These are phyloP conservation scores for Hirschfeldia incana DNA, from an alignment of 345 rosid genomes.

Conservation along the genomic window DNA sequence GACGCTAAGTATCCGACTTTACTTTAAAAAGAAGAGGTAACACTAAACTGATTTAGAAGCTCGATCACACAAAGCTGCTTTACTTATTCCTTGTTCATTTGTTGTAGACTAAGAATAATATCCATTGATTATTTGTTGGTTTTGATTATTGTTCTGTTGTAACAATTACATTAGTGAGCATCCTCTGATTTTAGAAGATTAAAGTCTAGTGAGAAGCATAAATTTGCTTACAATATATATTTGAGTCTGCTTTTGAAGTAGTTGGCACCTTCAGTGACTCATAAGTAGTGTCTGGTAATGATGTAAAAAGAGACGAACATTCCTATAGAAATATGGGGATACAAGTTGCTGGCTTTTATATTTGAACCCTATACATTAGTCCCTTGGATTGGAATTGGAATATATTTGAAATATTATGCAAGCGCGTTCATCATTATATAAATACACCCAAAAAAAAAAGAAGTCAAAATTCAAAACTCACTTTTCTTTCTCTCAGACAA, in stretches of 20 bases:
- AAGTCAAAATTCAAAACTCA: neutral
- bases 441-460: neutral
- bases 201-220: neutral
- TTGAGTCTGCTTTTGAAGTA: neutral
- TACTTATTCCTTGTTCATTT: slow-evolving; percentile 9
- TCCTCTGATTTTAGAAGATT: neutral
- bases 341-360: neutral
- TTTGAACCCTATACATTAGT: neutral
- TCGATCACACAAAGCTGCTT: slow-evolving; percentile 5
- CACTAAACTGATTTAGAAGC: neutral
- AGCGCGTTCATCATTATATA: neutral
- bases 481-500: slow-evolving; percentile 2
- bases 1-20: slow-evolving; percentile 94
- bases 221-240: neutral
- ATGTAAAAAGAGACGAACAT: neutral
- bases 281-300: neutral
- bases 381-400: neutral
- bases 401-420: neutral
- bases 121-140: slow-evolving; percentile 1
- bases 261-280: neutral
- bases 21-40: slow-evolving; percentile 40
- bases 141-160: slow-evolving; percentile 16
- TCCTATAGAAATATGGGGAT: neutral
- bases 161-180: slow-evolving; percentile 1
- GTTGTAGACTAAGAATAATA: slow-evolving; percentile 21